A percentile compares a stretch with the other conserved stretches of the same genome.
Conservation (phyloP, 345 rosid species). For the Dipteronia sinensis region DNA sequence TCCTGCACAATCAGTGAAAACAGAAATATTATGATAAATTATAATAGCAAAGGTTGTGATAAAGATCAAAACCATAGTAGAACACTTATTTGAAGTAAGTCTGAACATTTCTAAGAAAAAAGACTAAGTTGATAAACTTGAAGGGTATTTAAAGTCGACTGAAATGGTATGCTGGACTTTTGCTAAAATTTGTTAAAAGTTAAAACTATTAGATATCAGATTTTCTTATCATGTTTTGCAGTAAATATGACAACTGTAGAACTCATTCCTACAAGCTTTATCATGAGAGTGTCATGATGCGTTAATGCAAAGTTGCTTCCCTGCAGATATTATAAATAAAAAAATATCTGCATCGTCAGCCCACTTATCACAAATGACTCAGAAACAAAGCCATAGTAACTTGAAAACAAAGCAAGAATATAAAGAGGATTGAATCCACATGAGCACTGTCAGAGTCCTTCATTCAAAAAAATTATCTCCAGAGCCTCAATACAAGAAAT, state of each 20-base stretch:
- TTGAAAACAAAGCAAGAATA: constrained; percentile 10
- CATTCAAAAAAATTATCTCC: neutral
- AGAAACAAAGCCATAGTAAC: neutral
- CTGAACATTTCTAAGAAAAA: neutral
- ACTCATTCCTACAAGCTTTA: constrained; percentile 9
- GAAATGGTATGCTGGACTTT: neutral
- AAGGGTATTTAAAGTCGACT: neutral
- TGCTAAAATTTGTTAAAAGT: neutral
- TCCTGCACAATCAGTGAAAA: neutral
- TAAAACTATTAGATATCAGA: neutral
- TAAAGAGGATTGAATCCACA: neutral
- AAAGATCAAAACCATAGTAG: neutral
- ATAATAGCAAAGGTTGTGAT: neutral
- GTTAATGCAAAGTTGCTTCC: neutral
- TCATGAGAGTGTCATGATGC: too few species aligned
- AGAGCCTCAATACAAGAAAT: neutral
- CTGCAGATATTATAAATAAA: neutral
- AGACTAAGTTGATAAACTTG: neutral
- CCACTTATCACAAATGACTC: neutral
- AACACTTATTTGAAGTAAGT: neutral
- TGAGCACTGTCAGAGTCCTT: constrained; percentile 9
- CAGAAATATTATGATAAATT: neutral
- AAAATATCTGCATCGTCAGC: neutral
- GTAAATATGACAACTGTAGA: neutral
- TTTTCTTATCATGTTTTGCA: constrained; percentile 1